Percentiles rank a stretch among this genome's conserved stretches.
These are phyloP conservation scores for Saccharomycopsis sp. DNA, from an alignment of 805 yeast species.

Conservation along the genomic window DNA sequence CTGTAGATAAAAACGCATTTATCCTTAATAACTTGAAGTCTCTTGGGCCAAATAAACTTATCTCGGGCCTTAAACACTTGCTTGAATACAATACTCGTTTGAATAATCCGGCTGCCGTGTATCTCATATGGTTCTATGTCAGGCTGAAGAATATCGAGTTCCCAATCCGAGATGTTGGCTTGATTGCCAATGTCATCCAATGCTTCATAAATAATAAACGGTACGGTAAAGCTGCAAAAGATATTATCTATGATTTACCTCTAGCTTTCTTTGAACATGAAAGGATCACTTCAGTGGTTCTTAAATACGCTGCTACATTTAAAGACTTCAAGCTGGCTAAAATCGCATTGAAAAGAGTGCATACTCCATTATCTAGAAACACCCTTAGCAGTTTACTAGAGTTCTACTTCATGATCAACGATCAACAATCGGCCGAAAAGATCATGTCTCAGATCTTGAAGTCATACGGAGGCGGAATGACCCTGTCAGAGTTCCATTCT, in stretches of 20 bases:
- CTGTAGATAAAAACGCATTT: background rate
- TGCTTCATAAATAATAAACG: constrained; percentile 3
- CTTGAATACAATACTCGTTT: constrained; percentile 2
- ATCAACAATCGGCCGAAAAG: constrained; percentile 8
- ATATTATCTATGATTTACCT: constrained; percentile 6
- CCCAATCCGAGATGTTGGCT: background rate
- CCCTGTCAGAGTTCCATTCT: constrained; percentile 11
- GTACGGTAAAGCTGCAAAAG: constrained; percentile 7
- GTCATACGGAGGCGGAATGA: constrained; percentile 1
- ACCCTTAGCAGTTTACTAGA: constrained; percentile 5
- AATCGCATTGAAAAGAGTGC: background rate
- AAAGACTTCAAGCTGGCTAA: constrained; percentile 8
- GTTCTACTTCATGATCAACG: constrained; percentile 7
- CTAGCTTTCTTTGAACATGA: constrained; percentile 1
- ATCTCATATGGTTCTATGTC: constrained; percentile 8
- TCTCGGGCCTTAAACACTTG: background rate
- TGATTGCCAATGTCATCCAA: constrained; percentile 1
- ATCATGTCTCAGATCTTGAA: constrained; percentile 4
- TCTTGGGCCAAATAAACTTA: background rate
- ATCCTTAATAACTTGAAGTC: background rate
- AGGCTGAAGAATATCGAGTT: constrained; percentile 5
- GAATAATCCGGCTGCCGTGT: constrained; percentile 12
- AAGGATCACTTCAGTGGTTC: background rate
- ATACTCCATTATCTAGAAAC: constrained; percentile 1
- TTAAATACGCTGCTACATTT: constrained; percentile 7